Percentiles rank a stretch among this genome's conserved stretches.
phyloP scores from a whole-genome alignment of 2,329 filamentous ascomycete genomes.

The Colletotrichum salicis region DNA sequence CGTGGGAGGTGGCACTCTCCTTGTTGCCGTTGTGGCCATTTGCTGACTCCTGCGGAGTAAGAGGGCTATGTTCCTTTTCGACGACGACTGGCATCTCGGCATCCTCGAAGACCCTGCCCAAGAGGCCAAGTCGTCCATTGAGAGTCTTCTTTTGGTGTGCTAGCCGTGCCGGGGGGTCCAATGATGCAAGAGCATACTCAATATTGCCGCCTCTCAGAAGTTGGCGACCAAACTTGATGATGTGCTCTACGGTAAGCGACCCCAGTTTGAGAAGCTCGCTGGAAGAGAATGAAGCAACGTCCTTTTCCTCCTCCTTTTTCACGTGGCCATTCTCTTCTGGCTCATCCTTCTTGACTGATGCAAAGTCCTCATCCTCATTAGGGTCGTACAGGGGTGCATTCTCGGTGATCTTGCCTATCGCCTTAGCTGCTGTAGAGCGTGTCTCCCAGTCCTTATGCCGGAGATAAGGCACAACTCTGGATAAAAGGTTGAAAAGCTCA shows the following conservation, averaged over 20 bases:
- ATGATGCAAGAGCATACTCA: conserved; percentile 82
- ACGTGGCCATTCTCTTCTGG: conserved; percentile 54
- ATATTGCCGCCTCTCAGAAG: conserved; percentile 86
- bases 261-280: conserved; percentile 78
- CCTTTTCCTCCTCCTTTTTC: conserved; percentile 72
- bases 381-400: conserved; percentile 91
- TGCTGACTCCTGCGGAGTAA: conserved; percentile 56
- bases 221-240: conserved; percentile 85
- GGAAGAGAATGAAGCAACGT: conserved; percentile 51
- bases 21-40: conserved; percentile 47
- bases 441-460: conserved; percentile 98
- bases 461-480: conserved; percentile 93
- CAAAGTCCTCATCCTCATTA: conserved; percentile 74
- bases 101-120: conserved; percentile 86
- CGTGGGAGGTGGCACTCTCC: conserved; percentile 48
- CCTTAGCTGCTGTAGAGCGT: conserved; percentile 89
- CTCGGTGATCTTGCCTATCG: conserved; percentile 91
- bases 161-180: conserved; percentile 84
- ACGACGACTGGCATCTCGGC: conserved; percentile 73
- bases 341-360: conserved; percentile 57
- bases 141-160: conserved; percentile 92
- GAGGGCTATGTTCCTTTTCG: conserved; percentile 60
- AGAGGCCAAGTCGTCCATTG: conserved; percentile 81
- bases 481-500: conserved; percentile 94
- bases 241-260: conserved; percentile 79